Evolutionary conservation across 176 grass and related monocot genomes (phyloP), one percentile per base, ranked within the genome.

Genomic region (Aegilops tauschii): DNA sequence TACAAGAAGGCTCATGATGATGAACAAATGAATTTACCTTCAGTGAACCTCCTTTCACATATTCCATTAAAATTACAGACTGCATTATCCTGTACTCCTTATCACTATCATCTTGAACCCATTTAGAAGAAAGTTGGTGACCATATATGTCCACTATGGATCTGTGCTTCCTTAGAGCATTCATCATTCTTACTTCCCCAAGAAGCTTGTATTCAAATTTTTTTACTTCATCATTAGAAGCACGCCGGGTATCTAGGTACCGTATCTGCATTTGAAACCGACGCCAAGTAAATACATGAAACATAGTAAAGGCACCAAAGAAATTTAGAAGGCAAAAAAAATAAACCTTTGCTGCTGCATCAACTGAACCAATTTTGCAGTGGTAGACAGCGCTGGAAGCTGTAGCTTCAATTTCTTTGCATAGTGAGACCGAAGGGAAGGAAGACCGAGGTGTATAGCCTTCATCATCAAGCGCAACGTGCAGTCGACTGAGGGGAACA

Each of bases 111-210:
- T 63, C 81, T 88, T 89, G 86, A 88, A 96, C 77, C 97, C 94
- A 99, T 81, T 96, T 99, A 77, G 86, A 90, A 80, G 92, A 96
- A 90, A 99, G 83, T 78, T 99, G 97, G 36, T 99, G 97, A 49
- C 94, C 97, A 73, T 94, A 99, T 86, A 96, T 91, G 80, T 96
- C 87, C 47, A 99, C 94, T 88, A 96, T 99, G 62, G 86, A 94
- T 36, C 83, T 96, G 72, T 96, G 94, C 69, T 93, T 93, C 76
- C 89, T 99, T 70, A 99, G 80, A 69, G 94, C 90, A 83, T 90
- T 89, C 44, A 99, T 80, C 80, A 99, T 94, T 79, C 97, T 96
- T 83, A 99, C 94, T 93, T 98, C 97, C 56, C 88, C 94, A 69
- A 98, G 87, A 83, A 98, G 84, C 29, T 79, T 92, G 83, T 91